These are phyloP conservation scores for Thozetella sp. DNA, from an alignment of 495 filamentous ascomycete species.

Conservation along the genomic window DNA sequence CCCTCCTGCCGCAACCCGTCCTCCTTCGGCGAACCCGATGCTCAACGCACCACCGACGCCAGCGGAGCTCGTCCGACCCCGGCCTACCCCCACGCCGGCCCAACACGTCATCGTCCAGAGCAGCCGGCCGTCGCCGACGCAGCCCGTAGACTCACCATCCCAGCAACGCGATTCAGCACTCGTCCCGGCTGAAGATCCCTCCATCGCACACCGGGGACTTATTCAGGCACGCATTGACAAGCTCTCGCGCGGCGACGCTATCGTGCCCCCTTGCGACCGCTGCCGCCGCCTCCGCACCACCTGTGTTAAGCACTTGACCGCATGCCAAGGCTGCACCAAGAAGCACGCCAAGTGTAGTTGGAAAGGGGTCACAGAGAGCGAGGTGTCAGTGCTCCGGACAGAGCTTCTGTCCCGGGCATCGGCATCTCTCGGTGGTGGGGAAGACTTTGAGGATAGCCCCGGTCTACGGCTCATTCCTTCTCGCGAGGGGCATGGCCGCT, in stretches of 20 bases:
- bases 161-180: background rate
- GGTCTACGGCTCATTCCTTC: background rate
- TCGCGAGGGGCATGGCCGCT: background rate
- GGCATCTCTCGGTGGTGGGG: background rate
- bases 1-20: constrained; percentile 2
- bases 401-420: background rate
- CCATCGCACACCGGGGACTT: constrained; percentile 51
- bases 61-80: background rate
- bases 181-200: background rate
- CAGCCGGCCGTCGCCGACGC: constrained; percentile 23
- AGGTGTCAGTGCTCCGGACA: constrained; percentile 39
- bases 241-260: constrained; percentile 67
- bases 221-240: constrained; percentile 79
- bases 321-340: constrained; percentile 84
- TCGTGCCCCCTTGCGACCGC: constrained; percentile 80
- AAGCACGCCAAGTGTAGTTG: constrained; percentile 87
- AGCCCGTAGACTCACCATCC: constrained; percentile 6
- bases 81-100: background rate
- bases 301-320: constrained; percentile 82
- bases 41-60: constrained; percentile 9
- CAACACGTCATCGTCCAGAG: constrained; percentile 1
- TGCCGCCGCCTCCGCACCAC: constrained; percentile 79
- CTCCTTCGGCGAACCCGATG: background rate
- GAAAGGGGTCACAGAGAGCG: constrained; percentile 74
- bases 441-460: constrained; percentile 21